Conservation (phyloP, 495 filamentous ascomycete genomes). For the Xylaria acuta region DNA sequence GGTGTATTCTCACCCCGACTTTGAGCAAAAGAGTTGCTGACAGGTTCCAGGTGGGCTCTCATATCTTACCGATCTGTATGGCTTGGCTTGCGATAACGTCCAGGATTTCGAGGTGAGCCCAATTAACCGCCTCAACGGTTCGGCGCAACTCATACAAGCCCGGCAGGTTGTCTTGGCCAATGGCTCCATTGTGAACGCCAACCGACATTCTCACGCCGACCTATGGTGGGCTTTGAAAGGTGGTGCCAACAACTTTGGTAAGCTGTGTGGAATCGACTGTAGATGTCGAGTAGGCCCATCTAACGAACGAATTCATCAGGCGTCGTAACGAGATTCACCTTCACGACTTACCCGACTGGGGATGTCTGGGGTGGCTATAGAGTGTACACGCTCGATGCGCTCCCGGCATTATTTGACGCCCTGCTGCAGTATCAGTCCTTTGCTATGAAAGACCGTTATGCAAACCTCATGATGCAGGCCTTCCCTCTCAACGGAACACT, state of each 20-base stretch:
- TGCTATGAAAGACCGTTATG: conserved; percentile 35
- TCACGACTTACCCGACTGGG: conserved; percentile 50
- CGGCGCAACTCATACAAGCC: conserved; percentile 8
- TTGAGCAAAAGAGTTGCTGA: conserved; percentile 24
- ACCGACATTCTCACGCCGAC: conserved; percentile 44
- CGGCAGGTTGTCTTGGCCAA: conserved; percentile 57
- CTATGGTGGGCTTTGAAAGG: conserved; percentile 55
- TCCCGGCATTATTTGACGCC: conserved; percentile 36
- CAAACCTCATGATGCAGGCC: conserved; percentile 39
- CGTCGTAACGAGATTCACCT: conserved; percentile 51
- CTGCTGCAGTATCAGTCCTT: conserved; percentile 34
- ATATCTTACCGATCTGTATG: conserved; percentile 60
- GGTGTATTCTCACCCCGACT: conserved; percentile 12
- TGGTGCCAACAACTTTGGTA: conserved; percentile 58
- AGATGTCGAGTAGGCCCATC: neutral
- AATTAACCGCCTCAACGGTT: neutral
- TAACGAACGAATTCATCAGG: conserved; percentile 34
- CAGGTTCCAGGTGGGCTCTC: conserved; percentile 44
- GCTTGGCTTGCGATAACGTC: conserved; percentile 61
- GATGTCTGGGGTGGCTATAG: conserved; percentile 51
- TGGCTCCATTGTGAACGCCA: conserved; percentile 58
- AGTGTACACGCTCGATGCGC: conserved; percentile 40
- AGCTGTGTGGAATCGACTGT: conserved; percentile 34
- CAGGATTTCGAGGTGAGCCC: conserved; percentile 54
- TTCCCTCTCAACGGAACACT: conserved; percentile 38